Percentiles rank a stretch among this genome's conserved stretches.
These are phyloP conservation scores for Metarhizium brunneum DNA, from an alignment of 2,329 filamentous ascomycete species.

Conservation along the genomic window DNA sequence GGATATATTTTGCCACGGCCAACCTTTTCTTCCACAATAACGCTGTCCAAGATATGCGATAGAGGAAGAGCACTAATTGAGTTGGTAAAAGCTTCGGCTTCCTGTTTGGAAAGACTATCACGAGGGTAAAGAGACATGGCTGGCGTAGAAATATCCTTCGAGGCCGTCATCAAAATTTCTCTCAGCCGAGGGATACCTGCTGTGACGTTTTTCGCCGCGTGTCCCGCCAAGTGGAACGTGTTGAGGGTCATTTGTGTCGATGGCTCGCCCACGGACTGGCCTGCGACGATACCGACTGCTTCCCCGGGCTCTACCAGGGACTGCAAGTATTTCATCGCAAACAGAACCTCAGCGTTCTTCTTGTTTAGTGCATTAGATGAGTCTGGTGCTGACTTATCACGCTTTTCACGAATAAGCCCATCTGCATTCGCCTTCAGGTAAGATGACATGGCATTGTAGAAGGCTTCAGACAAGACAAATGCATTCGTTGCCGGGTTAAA, in stretches of 20 bases:
- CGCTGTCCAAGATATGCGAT: slow-evolving; percentile 73
- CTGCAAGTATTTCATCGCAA: slow-evolving; percentile 86
- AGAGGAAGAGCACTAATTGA: slow-evolving; percentile 80
- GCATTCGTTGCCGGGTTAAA: slow-evolving; percentile 70
- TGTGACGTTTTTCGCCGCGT: slow-evolving; percentile 97
- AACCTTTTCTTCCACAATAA: slow-evolving; percentile 70
- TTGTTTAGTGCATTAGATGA: slow-evolving; percentile 39
- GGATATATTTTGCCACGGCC: slow-evolving; percentile 59
- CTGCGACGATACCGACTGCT: slow-evolving; percentile 92
- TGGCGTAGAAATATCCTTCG: slow-evolving; percentile 79
- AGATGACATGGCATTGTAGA: slow-evolving; percentile 61
- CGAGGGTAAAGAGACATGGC: slow-evolving; percentile 78
- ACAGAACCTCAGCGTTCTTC: slow-evolving; percentile 72
- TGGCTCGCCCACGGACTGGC: slow-evolving; percentile 92
- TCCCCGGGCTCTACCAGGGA: slow-evolving; percentile 92
- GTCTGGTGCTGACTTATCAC: slow-evolving; percentile 18
- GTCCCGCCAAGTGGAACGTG: slow-evolving; percentile 98
- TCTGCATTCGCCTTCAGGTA: slow-evolving; percentile 74
- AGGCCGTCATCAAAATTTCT: slow-evolving; percentile 98
- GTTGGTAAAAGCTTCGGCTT: slow-evolving; percentile 78
- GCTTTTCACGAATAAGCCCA: slow-evolving; percentile 40
- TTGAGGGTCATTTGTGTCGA: slow-evolving; percentile 99
- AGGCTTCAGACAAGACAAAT: slow-evolving; percentile 83
- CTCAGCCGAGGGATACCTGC: slow-evolving; percentile 93
- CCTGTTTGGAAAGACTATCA: slow-evolving; percentile 56